These are phyloP conservation scores for Boletus semigastroideus DNA, from an alignment of 1,284 basidiomycete genomes.

Conservation along the genomic window DNA sequence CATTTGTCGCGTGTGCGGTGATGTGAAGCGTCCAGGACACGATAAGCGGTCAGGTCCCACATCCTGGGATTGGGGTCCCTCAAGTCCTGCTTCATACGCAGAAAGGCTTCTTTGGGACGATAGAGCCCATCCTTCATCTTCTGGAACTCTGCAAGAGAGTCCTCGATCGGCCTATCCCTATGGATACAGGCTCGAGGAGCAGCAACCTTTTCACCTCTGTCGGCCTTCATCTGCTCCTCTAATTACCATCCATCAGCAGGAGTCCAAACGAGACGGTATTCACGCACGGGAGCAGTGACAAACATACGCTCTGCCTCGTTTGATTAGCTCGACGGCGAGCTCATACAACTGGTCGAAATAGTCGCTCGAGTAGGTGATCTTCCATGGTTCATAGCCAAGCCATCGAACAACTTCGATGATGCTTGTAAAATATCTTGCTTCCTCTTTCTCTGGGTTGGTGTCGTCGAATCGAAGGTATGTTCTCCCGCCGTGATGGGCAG, in stretches of 20 bases:
- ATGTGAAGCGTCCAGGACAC: conserved; percentile 88
- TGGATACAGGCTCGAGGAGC: conserved; percentile 82
- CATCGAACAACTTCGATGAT: conserved; percentile 95
- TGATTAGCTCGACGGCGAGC: conserved; percentile 89
- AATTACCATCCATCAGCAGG: conserved; percentile 11
- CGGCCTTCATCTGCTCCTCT: conserved; percentile 91
- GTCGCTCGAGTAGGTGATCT: conserved; percentile 98
- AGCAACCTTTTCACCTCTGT: conserved; percentile 83
- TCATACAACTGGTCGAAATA: conserved; percentile 91
- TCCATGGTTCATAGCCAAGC: conserved; percentile 98
- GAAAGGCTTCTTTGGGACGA: conserved; percentile 84
- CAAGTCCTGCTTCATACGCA: conserved; percentile 98
- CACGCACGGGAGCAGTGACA: conserved; percentile 91
- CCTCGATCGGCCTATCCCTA: conserved; percentile 79
- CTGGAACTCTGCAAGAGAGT: conserved; percentile 88
- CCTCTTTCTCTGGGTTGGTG: conserved; percentile 98
- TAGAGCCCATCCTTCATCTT: conserved; percentile 93
- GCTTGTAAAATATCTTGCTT: conserved; percentile 93
- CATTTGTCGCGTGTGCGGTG: conserved; percentile 93
- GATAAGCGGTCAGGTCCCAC: conserved; percentile 99
- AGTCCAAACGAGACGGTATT: not conserved
- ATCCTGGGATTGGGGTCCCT: conserved; percentile 95
- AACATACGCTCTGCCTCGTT: conserved; percentile 91
- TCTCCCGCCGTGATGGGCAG: conserved; percentile 86
- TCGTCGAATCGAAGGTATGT: conserved; percentile 97